Evolutionary conservation across 2,329 filamentous ascomycete species (phyloP).

Genomic region (Colletotrichum tofieldiae): DNA sequence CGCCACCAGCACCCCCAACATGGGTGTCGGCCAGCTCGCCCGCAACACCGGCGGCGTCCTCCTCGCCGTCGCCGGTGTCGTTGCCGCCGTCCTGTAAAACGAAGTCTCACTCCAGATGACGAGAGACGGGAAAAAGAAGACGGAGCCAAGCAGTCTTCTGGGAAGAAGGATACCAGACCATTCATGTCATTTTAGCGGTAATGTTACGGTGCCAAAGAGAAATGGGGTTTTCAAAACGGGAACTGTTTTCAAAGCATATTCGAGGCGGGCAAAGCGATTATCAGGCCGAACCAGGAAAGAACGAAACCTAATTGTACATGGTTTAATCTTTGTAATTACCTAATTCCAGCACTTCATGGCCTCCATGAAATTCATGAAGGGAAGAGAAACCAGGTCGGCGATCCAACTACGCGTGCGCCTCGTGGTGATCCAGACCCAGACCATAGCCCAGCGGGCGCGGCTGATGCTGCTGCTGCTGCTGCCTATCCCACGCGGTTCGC

Average conservation of each 20-base stretch:
- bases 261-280: not conserved
- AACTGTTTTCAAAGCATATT: not conserved
- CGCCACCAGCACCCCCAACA: conserved; percentile 44
- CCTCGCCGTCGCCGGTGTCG: conserved; percentile 55
- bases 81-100: conserved; percentile 56
- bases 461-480: too few relatives aligned
- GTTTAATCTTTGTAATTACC: conserved; percentile 41
- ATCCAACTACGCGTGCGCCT: not conserved
- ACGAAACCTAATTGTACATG: conserved; percentile 18
- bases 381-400: not conserved
- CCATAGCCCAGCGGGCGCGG: too few relatives aligned
- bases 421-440: not conserved
- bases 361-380: conserved; percentile 6
- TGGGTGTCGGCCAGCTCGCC: conserved; percentile 50
- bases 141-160: not conserved
- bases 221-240: not conserved
- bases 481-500: too few relatives aligned
- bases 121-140: not conserved
- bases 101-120: not conserved
- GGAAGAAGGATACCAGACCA: not conserved
- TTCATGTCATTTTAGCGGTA: conserved; percentile 19
- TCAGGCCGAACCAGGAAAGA: not conserved
- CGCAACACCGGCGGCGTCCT: conserved; percentile 54
- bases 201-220: conserved; percentile 9
- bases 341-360: conserved; percentile 29